Evolutionary conservation across 2,329 filamentous ascomycete species (phyloP), one percentile per base, ranked within the genome.

Genomic region (Monosporascus sp.): DNA sequence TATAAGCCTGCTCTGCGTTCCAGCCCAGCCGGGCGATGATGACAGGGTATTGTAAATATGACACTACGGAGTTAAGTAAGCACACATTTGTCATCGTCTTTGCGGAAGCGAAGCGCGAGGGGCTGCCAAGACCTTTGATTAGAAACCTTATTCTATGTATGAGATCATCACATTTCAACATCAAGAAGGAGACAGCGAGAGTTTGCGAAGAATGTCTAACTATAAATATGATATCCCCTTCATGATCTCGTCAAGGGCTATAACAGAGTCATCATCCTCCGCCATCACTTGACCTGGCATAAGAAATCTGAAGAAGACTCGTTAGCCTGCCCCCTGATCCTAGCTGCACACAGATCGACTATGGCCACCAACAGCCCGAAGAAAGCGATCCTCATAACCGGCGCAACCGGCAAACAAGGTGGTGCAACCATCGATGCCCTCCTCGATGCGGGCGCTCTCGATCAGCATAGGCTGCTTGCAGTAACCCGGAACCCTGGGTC

Each of bases 401-500:
- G 70, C 17, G 69, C 70, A 25, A 72, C 70, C 2, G 70, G 70
- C 52, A 71, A 71, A 41, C 70, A 72, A 49, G 70, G 70, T 27
- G 64, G 70, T 20, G 67, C 69, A 27, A 62, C 70, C 22, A 64
- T 72, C 41, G 60, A 58, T 25, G 59, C 58, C 11, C 59, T 72
- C 7, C 39, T 70, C 20, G 59, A 60, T 22, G 53, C 62, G 5
- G 60, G 69, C n/a, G 58, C 66, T 47, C 55, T 66, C 58, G 75
- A 77, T 54, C 71, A 75, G 14, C 80, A 76, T 55, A 72, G 76
- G 14, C 80, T 87, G 50, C 73, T 84, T 17, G 84, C 83, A 6
- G 72, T 87, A 22, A 86, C 83, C 2, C 79, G 84, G 55, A 75
- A 85, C 60, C 60, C 75, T 0, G 63, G 67, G n/a, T 83, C 80